Evolutionary conservation across 352 stramenopile genomes (phyloP).

Genomic region (Phytophthora foliorum): DNA sequence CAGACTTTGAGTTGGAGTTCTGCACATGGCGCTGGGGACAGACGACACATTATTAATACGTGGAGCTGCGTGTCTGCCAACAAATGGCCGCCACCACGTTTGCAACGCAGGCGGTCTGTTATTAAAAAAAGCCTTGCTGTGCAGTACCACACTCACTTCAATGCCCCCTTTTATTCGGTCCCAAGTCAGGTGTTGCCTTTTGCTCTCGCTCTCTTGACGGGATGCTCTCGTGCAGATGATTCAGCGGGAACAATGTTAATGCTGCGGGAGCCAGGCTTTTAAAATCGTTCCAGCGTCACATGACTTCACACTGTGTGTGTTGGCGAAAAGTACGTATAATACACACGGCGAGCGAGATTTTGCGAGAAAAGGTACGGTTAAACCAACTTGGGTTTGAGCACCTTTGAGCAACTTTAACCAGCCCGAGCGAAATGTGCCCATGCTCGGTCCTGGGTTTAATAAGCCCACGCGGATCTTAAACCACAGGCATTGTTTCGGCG

Average conservation of each 20-base stretch:
- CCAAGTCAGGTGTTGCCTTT: constrained; percentile 21
- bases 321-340: background rate
- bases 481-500: too few relatives aligned
- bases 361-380: background rate
- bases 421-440: too few relatives aligned
- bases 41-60: too few relatives aligned
- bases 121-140: background rate
- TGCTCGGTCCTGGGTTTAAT: too few relatives aligned
- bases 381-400: too few relatives aligned
- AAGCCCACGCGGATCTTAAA: too few relatives aligned
- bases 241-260: background rate
- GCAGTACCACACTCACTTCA: constrained; percentile 16
- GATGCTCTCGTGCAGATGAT: constrained; percentile 25
- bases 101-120: background rate
- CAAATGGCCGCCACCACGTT: background rate
- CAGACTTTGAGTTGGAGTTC: too few relatives aligned
- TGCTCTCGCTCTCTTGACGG: constrained; percentile 26
- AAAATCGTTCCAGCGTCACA: background rate
- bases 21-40: too few relatives aligned
- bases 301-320: too few relatives aligned
- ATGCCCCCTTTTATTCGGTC: constrained; percentile 22
- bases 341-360: background rate
- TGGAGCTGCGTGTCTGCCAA: too few relatives aligned
- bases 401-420: too few relatives aligned
- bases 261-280: background rate